Conservation (phyloP, 495 filamentous ascomycete genomes). For the Platismatia glauca region DNA sequence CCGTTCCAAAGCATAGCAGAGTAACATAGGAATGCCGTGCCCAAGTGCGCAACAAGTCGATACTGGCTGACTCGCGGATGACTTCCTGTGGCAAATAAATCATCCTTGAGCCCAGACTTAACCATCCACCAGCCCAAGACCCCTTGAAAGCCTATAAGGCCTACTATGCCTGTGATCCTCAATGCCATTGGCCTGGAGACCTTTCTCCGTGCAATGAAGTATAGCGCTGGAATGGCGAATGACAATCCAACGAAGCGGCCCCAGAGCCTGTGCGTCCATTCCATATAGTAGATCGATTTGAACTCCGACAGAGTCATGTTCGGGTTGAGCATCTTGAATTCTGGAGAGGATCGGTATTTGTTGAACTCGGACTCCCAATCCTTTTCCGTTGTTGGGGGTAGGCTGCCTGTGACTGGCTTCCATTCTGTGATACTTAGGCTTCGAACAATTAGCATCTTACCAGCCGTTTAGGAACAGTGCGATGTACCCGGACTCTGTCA, state of each 20-base stretch:
- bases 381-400: conserved; percentile 66
- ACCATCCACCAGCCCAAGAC: conserved; percentile 99
- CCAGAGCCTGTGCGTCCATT: conserved; percentile 95
- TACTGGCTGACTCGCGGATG: conserved; percentile 94
- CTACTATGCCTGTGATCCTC: conserved; percentile 73
- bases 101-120: conserved; percentile 86
- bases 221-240: conserved; percentile 77
- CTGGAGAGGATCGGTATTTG: conserved; percentile 82
- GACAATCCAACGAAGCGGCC: conserved; percentile 85
- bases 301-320: conserved; percentile 88
- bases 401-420: conserved; percentile 87
- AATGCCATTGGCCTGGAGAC: conserved; percentile 70
- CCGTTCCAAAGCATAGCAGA: conserved; percentile 90
- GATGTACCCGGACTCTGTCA: conserved; percentile 88
- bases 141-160: conserved; percentile 89
- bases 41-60: conserved; percentile 79
- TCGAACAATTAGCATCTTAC: conserved; percentile 23
- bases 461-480: background rate
- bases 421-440: conserved; percentile 99
- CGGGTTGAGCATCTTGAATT: conserved; percentile 82
- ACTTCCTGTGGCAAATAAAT: conserved; percentile 81
- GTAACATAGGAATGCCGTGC: conserved; percentile 84
- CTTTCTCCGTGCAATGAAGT: conserved; percentile 75
- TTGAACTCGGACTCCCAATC: conserved; percentile 89
- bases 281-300: conserved; percentile 99